Evolutionary conservation across 2,329 filamentous ascomycete species (phyloP).

Genomic region (Phyllosticta capitalensis): DNA sequence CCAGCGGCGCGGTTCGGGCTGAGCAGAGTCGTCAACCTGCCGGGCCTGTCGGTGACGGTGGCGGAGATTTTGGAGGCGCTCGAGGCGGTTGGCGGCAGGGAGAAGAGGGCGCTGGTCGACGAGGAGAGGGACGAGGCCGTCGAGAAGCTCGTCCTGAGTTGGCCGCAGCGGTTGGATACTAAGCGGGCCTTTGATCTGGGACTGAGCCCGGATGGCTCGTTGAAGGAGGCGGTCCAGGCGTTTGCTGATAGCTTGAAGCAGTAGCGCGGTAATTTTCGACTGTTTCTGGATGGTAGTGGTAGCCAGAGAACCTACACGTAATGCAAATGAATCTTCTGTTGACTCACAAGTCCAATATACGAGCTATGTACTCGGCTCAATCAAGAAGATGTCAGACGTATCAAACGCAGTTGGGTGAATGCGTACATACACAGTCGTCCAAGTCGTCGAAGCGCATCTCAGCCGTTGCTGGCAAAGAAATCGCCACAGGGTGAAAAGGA

Average conservation of each 20-base stretch:
- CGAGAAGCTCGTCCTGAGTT: conserved; percentile 40
- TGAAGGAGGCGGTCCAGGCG: conserved; percentile 27
- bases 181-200: conserved; percentile 47
- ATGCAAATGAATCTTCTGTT: too few species aligned
- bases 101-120: conserved; percentile 38
- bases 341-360: too few species aligned
- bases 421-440: too few species aligned
- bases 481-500: too few species aligned
- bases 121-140: conserved; percentile 38
- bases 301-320: too few species aligned
- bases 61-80: conserved; percentile 46
- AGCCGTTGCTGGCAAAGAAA: too few species aligned
- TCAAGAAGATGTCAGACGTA: too few species aligned
- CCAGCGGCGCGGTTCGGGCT: conserved; percentile 37
- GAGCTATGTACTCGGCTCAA: too few species aligned
- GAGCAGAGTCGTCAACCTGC: conserved; percentile 40
- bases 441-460: too few species aligned
- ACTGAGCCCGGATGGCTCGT: conserved; percentile 39
- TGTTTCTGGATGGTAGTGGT: neutral
- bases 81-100: conserved; percentile 40
- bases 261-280: neutral
- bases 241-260: conserved; percentile 8
- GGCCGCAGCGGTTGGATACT: conserved; percentile 42
- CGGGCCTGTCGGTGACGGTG: conserved; percentile 41
- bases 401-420: too few species aligned